Percentiles rank a stretch among this genome's conserved stretches.
Conservation (phyloP, 805 yeast species). For the Candida germanica region DNA sequence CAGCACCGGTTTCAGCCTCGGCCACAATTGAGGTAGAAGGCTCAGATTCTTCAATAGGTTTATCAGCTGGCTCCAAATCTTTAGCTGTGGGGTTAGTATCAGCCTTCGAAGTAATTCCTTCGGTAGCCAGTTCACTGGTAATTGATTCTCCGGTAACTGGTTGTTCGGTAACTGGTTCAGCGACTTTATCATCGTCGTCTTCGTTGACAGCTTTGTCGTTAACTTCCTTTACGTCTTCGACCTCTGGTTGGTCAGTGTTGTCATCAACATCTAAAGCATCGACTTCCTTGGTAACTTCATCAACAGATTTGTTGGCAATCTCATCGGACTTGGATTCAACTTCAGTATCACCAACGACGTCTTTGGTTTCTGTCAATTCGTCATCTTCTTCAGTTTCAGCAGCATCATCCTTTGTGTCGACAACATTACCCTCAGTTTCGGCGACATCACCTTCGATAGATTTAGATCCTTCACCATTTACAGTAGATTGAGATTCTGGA, state of each 20-base stretch:
- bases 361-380: background rate
- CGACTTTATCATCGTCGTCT: background rate
- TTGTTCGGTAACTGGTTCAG: too few species aligned
- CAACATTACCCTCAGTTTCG: background rate
- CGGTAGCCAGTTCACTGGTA: background rate
- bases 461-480: background rate
- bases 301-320: background rate
- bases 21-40: background rate
- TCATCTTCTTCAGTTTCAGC: background rate
- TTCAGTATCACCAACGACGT: background rate
- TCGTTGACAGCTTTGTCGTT: background rate
- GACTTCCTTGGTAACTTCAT: conserved; percentile 2
- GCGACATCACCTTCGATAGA: background rate
- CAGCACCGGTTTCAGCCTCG: background rate
- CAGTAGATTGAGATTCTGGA: too few species aligned
- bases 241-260: background rate
- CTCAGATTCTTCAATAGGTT: background rate
- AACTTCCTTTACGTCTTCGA: too few species aligned
- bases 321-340: too few species aligned
- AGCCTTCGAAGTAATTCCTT: background rate
- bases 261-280: conserved; percentile 2
- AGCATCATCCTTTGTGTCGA: too few species aligned
- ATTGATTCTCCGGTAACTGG: background rate
- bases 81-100: too few species aligned
- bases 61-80: background rate